Evolutionary conservation across 805 yeast genomes (phyloP), one percentile per base, ranked within the genome.

Genomic region (Ogataea dorogensis): DNA sequence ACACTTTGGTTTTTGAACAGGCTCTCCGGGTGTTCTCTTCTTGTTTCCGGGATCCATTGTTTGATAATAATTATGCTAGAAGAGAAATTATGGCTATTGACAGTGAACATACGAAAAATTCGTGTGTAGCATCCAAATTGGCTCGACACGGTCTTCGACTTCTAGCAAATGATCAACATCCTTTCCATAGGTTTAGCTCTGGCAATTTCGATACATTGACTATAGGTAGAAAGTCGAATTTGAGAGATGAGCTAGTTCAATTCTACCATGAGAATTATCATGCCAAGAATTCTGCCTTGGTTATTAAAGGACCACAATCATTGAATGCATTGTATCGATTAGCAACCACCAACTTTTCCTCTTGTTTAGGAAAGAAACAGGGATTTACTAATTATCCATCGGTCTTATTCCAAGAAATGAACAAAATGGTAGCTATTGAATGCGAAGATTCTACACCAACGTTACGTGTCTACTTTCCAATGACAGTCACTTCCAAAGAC

Each of bases 271-370:
- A 48, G 0, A 53, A 72, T 38, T 84, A 68, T 46, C 36, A 43
- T 8, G 64, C 81, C 0, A 59, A 63, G 1, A 77, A 68, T 27
- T 73, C 79, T 75, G 61, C 78, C 0, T 33, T 83, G 16, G 86
- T 81, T 2, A 46, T 84, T 5, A 68, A 73, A 47, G 82, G 89
- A 0, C 79, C 88, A 0, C 84, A 80, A 38, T 77, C 89, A 0
- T 45, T 81, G 21, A 79, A 78, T 44, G 57, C 62, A 17, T 53
- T 84, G 22, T 74, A 72, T 27, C 81, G 75, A 47, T 40, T 77
- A 12, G 79, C 79, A 0, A 25, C 65, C 1, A 28, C 59, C 1
- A 53, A 65, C 36, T 81, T 79, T 47, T 44, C 46, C 3, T 8
- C 24, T 4, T 44, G 49, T 25, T 18, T 44, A 23, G 8, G 19